Evolutionary conservation across 208 protist species (phyloP), one percentile per base, ranked within the genome.

Genomic region (Trypanosoma cruzi): DNA sequence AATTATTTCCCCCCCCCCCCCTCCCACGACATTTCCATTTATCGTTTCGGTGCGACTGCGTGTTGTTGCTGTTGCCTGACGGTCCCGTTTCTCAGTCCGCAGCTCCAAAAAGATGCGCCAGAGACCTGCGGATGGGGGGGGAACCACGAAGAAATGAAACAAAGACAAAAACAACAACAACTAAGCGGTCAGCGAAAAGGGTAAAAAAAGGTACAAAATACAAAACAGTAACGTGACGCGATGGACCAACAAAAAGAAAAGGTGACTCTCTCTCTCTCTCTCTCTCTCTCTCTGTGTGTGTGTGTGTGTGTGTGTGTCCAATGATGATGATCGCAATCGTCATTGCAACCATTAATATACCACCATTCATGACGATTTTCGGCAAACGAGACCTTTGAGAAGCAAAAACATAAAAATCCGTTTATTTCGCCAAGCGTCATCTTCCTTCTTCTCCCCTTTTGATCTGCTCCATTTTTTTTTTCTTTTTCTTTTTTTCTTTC

Each of bases 131-230:
- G n/a, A n/a, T n/a, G n/a, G n/a, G n/a, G n/a, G n/a, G n/a, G n/a
- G n/a, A n/a, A n/a, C n/a, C n/a, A n/a, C n/a, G n/a, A n/a, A n/a
- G n/a, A n/a, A 63, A 46, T 1, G 26, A 52, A 63, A 13, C 0
- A 63, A 63, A 63, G 26, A 63, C 1, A 34, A n/a, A 57, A 36
- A 57, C n/a, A 28, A 34, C 26, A 34, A 57, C 0, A 57, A 57
- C 28, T 34, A 44, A 44, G 7, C 36, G 11, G 36, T 13, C 36
- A 40, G 36, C 11, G n/a, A n/a, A n/a, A n/a, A n/a, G n/a, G n/a
- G 36, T 40, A 44, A 44, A 44, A 44, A 44, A 44, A 2, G n/a
- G n/a, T n/a, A n/a, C 40, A 18, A 20, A 7, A 2, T 44, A 44
- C 40, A 44, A 13, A 44, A 13, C 40, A 59, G 2, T 59, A 26